Evolutionary conservation across 139 green algal species (phyloP).

Genomic region (Mychonastes homosphaera): DNA sequence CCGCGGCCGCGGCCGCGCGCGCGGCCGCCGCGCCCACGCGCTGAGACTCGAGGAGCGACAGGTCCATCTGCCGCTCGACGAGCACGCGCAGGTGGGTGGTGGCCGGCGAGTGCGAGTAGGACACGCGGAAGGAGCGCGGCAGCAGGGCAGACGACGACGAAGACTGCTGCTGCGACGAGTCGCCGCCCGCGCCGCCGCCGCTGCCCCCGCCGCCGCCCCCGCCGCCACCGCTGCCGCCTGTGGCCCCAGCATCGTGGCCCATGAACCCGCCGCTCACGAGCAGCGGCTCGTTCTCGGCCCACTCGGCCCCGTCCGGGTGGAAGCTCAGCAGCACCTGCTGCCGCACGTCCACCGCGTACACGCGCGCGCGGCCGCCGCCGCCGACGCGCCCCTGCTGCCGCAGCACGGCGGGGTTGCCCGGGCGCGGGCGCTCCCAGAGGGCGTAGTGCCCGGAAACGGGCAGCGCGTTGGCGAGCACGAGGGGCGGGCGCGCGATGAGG

Average conservation of each 20-base stretch:
- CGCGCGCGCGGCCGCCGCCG: conserved; percentile 20
- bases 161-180: too few relatives aligned
- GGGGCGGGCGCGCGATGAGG: conserved; percentile 48
- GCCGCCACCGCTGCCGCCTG: not conserved
- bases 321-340: conserved; percentile 49
- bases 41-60: conserved; percentile 26
- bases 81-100: conserved; percentile 35
- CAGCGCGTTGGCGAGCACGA: conserved; percentile 68
- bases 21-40: conserved; percentile 5
- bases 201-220: not conserved
- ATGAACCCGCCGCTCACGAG: conserved; percentile 35
- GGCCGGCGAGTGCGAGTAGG: conserved; percentile 29
- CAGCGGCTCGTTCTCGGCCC: conserved; percentile 43
- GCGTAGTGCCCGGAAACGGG: conserved; percentile 42
- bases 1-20: conserved; percentile 2
- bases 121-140: conserved; percentile 51
- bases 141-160: conserved; percentile 19
- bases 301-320: conserved; percentile 64
- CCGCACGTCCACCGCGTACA: conserved; percentile 54
- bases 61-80: conserved; percentile 35
- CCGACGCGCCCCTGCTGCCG: conserved; percentile 35
- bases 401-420: conserved; percentile 16
- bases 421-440: conserved; percentile 45
- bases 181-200: too few relatives aligned
- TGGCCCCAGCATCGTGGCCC: conserved; percentile 17